Percentiles rank a stretch among this genome's conserved stretches.
phyloP scores from a whole-genome alignment of 2,329 filamentous ascomycete genomes.

The Aspergillus sp. region DNA sequence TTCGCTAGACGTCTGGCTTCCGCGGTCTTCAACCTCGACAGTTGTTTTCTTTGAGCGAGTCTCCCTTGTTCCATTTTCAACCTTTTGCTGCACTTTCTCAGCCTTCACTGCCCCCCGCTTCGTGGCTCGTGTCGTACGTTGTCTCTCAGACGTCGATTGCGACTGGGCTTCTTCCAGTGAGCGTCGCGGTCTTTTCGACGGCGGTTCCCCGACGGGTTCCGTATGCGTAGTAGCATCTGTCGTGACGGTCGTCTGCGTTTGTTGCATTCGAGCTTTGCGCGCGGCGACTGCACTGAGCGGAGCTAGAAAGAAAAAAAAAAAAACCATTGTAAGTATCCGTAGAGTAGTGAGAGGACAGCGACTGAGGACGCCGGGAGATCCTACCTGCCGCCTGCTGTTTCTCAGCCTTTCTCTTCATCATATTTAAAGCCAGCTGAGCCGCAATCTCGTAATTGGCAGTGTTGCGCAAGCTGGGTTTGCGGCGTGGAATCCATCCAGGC shows the following conservation, averaged over 20 bases:
- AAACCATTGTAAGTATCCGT: slow-evolving; percentile 8
- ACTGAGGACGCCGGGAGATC: not conserved
- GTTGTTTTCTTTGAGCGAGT: not conserved
- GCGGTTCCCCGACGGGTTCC: slow-evolving; percentile 29
- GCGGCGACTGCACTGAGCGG: slow-evolving; percentile 46
- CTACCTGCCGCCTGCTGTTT: slow-evolving; percentile 37
- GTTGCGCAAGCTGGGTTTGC: not conserved
- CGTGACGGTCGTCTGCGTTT: slow-evolving; percentile 23
- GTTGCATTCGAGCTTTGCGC: slow-evolving; percentile 42
- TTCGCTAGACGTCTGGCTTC: slow-evolving; percentile 17
- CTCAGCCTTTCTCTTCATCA: slow-evolving; percentile 42
- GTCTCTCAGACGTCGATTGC: slow-evolving; percentile 15
- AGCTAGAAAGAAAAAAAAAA: slow-evolving; percentile 23
- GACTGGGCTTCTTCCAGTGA: slow-evolving; percentile 23
- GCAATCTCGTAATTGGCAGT: not conserved
- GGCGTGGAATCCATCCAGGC: slow-evolving; percentile 1
- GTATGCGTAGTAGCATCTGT: slow-evolving; percentile 18
- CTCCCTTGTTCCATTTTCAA: slow-evolving; percentile 10
- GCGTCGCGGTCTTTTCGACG: slow-evolving; percentile 34
- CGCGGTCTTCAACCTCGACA: not conserved
- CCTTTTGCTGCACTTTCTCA: slow-evolving; percentile 12
- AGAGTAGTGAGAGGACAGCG: not conserved
- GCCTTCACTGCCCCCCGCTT: slow-evolving; percentile 18
- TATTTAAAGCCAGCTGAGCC: not conserved
- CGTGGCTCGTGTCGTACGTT: slow-evolving; percentile 20